Conservation (phyloP, 2,329 filamentous ascomycete species). For the Aspergillus eucalypticola region DNA sequence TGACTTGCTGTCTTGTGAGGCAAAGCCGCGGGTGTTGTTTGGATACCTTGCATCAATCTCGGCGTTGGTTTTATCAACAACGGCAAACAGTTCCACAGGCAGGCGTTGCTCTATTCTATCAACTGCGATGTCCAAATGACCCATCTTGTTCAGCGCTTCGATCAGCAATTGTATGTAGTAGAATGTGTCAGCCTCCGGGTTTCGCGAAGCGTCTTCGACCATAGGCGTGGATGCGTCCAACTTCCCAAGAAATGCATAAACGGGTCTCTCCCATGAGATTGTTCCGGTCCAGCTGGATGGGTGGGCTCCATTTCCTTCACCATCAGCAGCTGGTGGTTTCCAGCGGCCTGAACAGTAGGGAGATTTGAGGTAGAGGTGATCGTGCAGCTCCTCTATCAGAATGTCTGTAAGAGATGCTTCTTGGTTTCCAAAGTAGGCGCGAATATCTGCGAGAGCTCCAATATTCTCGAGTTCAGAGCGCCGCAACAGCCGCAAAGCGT, state of each 20-base stretch:
- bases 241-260: constrained; percentile 60
- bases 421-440: constrained; percentile 87
- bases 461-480: constrained; percentile 90
- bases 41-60: constrained; percentile 93
- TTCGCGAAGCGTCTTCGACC: constrained; percentile 85
- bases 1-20: constrained; percentile 48
- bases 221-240: constrained; percentile 59
- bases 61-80: constrained; percentile 92
- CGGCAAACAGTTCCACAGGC: constrained; percentile 87
- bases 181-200: constrained; percentile 93
- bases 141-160: constrained; percentile 87
- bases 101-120: constrained; percentile 89
- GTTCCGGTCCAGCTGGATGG: constrained; percentile 30
- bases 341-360: constrained; percentile 96
- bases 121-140: constrained; percentile 79
- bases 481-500: constrained; percentile 77
- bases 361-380: constrained; percentile 95
- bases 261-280: constrained; percentile 53
- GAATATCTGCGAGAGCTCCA: constrained; percentile 80
- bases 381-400: constrained; percentile 93
- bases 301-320: constrained; percentile 29
- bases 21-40: constrained; percentile 63
- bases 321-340: constrained; percentile 65
- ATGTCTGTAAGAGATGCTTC: constrained; percentile 92
- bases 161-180: constrained; percentile 86